Conservation (phyloP, 1,139 yeast species). For the Candida anutae region DNA sequence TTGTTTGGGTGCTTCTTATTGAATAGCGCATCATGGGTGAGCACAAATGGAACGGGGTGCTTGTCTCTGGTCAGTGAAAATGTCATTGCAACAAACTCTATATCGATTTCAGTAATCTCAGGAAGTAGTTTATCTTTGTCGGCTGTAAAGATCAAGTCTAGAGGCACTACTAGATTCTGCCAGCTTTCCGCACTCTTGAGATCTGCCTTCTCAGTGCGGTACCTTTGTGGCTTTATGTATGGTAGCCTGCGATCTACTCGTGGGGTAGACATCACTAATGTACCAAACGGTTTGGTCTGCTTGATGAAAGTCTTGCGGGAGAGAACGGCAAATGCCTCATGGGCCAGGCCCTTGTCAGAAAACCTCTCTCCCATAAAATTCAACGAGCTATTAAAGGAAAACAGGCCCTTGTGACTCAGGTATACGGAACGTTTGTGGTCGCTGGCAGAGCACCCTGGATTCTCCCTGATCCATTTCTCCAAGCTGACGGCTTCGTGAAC, state of each 20-base stretch:
- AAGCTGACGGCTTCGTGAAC: too few relatives aligned
- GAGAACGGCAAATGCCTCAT: too few relatives aligned
- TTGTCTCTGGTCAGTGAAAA: too few relatives aligned
- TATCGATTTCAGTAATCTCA: constrained; percentile 8
- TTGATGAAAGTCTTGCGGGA: constrained; percentile 10
- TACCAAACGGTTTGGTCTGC: constrained; percentile 9
- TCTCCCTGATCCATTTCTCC: too few relatives aligned
- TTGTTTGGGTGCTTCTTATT: constrained; percentile 6
- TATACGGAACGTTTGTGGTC: too few relatives aligned
- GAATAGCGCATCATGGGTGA: constrained; percentile 15
- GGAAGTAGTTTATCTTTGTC: constrained; percentile 6
- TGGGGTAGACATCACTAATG: constrained; percentile 20
- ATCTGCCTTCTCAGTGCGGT: constrained; percentile 11
- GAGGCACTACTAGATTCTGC: constrained; percentile 21
- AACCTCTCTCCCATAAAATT: too few relatives aligned
- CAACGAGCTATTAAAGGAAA: too few relatives aligned
- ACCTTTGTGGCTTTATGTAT: constrained; percentile 26
- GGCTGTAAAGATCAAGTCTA: constrained; percentile 11
- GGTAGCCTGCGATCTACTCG: constrained; percentile 17
- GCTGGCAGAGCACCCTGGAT: too few relatives aligned
- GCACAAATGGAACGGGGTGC: constrained; percentile 15
- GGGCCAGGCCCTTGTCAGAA: too few relatives aligned
- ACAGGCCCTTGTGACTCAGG: too few relatives aligned
- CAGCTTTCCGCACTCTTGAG: too few relatives aligned
- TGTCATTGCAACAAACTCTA: constrained; percentile 15